Evolutionary conservation across 2,329 filamentous ascomycete genomes (phyloP).

Genomic region (Scedosporium boydii): DNA sequence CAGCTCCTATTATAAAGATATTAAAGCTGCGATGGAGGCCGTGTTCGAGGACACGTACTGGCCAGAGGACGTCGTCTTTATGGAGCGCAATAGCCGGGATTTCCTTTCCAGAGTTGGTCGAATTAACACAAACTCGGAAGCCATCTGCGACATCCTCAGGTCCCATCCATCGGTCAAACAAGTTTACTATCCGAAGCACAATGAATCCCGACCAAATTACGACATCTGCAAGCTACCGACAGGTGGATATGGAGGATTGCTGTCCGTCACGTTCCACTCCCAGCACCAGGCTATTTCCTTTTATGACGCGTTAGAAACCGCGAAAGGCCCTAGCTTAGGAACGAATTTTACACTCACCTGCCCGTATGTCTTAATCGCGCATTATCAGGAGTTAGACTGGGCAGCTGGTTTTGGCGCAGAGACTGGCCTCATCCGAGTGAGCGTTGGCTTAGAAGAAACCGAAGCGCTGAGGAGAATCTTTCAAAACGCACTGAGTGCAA

Average conservation of each 20-base stretch:
- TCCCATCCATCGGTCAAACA: conserved; percentile 56
- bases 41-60: conserved; percentile 87
- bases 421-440: conserved; percentile 70
- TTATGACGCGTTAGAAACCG: conserved; percentile 76
- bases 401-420: conserved; percentile 73
- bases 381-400: conserved; percentile 91
- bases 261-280: conserved; percentile 72
- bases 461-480: conserved; percentile 56
- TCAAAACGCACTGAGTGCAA: conserved; percentile 57
- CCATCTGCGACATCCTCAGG: conserved; percentile 64
- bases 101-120: conserved; percentile 74
- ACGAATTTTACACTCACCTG: conserved; percentile 94
- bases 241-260: conserved; percentile 81
- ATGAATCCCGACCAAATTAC: conserved; percentile 60
- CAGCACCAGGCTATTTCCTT: conserved; percentile 66
- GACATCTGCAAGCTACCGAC: conserved; percentile 64
- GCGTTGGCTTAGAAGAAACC: conserved; percentile 79
- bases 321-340: conserved; percentile 89
- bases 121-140: conserved; percentile 78
- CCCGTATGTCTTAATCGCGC: conserved; percentile 84
- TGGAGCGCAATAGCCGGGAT: conserved; percentile 93
- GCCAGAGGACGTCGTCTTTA: conserved; percentile 87
- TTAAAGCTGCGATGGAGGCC: conserved; percentile 57
- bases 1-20: conserved; percentile 54
- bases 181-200: conserved; percentile 81